Base-by-base conservation (phyloP, 1,139 yeast genomes). In the Taphrina betulina region DNA sequence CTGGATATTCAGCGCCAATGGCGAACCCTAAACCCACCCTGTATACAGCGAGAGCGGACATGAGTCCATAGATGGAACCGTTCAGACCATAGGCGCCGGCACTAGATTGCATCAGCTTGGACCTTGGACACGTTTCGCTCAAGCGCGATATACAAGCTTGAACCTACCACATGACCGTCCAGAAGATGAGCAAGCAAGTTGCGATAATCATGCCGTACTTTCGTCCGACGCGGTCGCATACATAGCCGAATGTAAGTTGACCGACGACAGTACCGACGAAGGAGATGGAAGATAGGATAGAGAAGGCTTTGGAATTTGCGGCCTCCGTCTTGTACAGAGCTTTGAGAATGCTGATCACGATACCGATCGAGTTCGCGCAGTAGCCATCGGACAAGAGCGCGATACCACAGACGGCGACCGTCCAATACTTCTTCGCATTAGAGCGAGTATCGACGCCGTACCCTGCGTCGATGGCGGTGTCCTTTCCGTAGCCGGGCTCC, bases 261-360 rank as follows among this genome's bases (percentile, higher is more conserved):
- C 96, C 96, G n/a, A 85, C 77, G 51, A 89, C 94, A 2, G 90
- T 88, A 64, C 96, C 96, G 10, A 78, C 95, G 67, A 89, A 89
- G 0, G 89, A 95, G 66, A 89, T 85, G n/a, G 95, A 81, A 0
- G 94, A 77, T 56, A 89, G 85, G 66, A 88, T 87, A 60, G 81
- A 76, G 58, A 85, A 79, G 23, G 95, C 95, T 51, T 71, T 69
- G 0, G 94, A 84, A 10, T 77, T 65, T 2, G 79, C 69, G 67
- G 83, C 83, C 64, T 78, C 78, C 0, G 68, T 69, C 12, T 88
- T 88, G 67, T 89, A 89, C 36, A 89, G 73, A 2, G 68, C 71
- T 14, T 75, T 68, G 61, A 89, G 75, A 71, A 89, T 82, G 12
- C 89, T 81, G 44, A 82, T 75, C 17, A 84, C 94, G 8, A 92